Base-by-base conservation (phyloP, 1,284 basidiomycete species). In the Chalciporus sp. region DNA sequence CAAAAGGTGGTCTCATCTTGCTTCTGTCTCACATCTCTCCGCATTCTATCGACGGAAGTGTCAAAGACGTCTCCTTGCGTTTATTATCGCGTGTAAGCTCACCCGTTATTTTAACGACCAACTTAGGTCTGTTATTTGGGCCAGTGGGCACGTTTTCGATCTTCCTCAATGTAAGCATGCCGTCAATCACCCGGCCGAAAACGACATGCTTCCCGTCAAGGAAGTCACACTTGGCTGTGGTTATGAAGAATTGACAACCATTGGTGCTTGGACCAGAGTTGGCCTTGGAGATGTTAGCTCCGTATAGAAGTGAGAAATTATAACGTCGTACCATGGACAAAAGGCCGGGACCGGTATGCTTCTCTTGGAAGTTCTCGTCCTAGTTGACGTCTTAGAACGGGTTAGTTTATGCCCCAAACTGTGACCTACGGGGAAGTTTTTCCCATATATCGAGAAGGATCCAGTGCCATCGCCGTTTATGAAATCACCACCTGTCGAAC, bases 221-320 rank as follows among this genome's bases (percentile, higher is more conserved):
- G 71, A 98, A 99, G 61, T 94, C 91, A 58, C 94, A 95, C 55
- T 92, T 90, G 14, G 88, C 93, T 0, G 92, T 94, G 0, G 96
- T 99, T 66, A 99, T 90, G 79, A 99, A 99, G 79, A 99, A 99
- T 86, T 94, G 93, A 71, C 92, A 96, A 3, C 95, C 95, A 65
- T 98, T 97, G 5, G 94, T 95, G 66, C 92, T 88, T 0, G 89
- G 83, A 3, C 94, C 94, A 0, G 94, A 95, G 72, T 97, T 97
- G 1, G 94, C 94, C 93, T 95, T 61, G 14, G 49, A 17, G 54
- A 37, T 26, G 20, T 53, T 17, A 45, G 6, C 20, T 28, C 16
- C 28, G 47, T 47, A 49, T 7, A 37, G n/a, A 33, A 37, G 42
- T 40, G 33, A 20, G 31, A 33, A 20, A 29, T 29, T 7, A 26